Base-by-base conservation (phyloP, 192 early-diverging fungal species). In the Cladochytrium replicatum region DNA sequence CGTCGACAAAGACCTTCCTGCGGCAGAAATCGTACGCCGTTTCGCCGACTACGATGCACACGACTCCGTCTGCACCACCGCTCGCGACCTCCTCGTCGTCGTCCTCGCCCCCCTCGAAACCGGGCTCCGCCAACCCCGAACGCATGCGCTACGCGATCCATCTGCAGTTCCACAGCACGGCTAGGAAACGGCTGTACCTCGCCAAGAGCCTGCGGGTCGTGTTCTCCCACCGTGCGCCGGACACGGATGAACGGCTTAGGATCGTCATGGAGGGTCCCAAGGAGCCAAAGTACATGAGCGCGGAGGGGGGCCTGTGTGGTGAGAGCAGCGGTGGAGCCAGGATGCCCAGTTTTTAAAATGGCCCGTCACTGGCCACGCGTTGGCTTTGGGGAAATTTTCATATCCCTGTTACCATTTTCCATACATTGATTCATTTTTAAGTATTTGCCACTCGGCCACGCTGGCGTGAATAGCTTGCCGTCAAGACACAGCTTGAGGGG, bases 131-230 rank as follows among this genome's bases (percentile, higher is more conserved):
- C 6, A n/a, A 26, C 23, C 40, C 49, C 50, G 23, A 62, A 45
- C 46, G 57, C 61, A 51, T 87, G 24, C 68, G 77, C 38, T 85
- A 82, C 60, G 85, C 84, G n/a, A 82, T 89, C 44, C 87, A 89
- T 55, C 29, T 89, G 8, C 85, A 87, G 48, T 66, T 87, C 40
- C 67, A 71, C 46, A 74, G 68, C 32, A 75, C 72, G 2, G 54
- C 65, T 1, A 76, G 74, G 24, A 50, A 64, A 6, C 64, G 74
- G 29, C 52, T 89, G 0, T 84, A 84, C 43, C 53, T 89, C 15
- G 75, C 78, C 31, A 69, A 76, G 3, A 55, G 61, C 17, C 63
- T 89, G 24, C 71, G 85, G 4, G 85, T 87, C n/a, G 85, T 89
- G 0, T 89, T 86, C 72, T 70, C 78, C 2, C 79, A 75, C 44